Percentiles rank a stretch among this genome's conserved stretches.
phyloP scores from a whole-genome alignment of 768 basidiomycete genomes.

The Lyophyllum shimeji region DNA sequence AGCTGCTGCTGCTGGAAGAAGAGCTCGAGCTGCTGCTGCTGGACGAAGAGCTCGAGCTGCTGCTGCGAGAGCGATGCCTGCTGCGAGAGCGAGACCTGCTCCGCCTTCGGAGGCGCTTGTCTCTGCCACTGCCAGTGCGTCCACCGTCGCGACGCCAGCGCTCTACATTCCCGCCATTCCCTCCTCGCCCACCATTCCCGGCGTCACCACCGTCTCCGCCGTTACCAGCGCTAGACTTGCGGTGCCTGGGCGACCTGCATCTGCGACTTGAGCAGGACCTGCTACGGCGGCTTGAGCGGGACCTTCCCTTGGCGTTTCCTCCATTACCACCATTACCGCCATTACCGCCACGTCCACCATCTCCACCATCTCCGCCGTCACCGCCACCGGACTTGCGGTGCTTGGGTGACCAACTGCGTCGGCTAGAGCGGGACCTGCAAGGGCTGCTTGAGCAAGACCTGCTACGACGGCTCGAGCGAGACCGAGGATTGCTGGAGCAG shows the following conservation, averaged over 20 bases:
- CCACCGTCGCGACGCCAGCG: neutral
- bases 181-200: slow-evolving; percentile 3
- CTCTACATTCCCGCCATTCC: neutral
- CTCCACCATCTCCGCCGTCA: slow-evolving; percentile 1
- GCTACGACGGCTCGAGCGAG: neutral
- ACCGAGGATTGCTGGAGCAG: neutral
- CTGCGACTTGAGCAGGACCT: neutral
- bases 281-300: neutral
- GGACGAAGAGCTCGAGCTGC: too few species aligned
- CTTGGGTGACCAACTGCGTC: too few species aligned
- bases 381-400: neutral
- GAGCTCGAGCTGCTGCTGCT: too few species aligned
- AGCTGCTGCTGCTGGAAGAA: too few species aligned
- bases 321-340: neutral
- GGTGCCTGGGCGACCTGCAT: neutral
- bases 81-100: neutral
- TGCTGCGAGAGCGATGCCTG: too few species aligned
- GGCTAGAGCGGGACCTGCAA: too few species aligned
- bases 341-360: neutral
- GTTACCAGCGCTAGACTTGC: neutral
- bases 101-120: neutral
- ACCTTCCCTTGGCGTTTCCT: neutral
- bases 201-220: slow-evolving; percentile 3
- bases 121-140: too few species aligned
- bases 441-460: neutral